Percentiles rank a stretch among this genome's conserved stretches.
phyloP scores from a whole-genome alignment of 140 eudicot genomes.

The Ambrosia hybrid region DNA sequence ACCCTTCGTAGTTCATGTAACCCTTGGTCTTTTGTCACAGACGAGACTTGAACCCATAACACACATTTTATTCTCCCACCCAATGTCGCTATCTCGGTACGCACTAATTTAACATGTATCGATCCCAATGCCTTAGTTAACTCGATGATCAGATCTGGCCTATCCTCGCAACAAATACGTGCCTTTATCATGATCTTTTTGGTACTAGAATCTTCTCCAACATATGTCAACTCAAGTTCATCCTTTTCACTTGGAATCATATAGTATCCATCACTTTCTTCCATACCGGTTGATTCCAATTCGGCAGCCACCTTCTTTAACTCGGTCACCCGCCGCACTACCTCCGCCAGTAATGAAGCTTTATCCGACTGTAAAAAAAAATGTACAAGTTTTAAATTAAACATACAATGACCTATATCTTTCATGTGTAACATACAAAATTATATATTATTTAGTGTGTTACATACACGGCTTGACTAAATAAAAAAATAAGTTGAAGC shows the following conservation, averaged over 20 bases:
- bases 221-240: slow-evolving; percentile 46
- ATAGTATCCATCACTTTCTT: slow-evolving; percentile 27
- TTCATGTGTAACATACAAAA: not conserved
- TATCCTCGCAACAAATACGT: slow-evolving; percentile 68
- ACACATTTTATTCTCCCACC: slow-evolving; percentile 81
- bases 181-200: slow-evolving; percentile 49
- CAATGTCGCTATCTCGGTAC: slow-evolving; percentile 74
- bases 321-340: slow-evolving; percentile 71
- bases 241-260: slow-evolving; percentile 73
- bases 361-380: slow-evolving; percentile 65
- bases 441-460: too few relatives aligned
- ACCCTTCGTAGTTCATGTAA: slow-evolving; percentile 44
- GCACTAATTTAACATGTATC: slow-evolving; percentile 47
- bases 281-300: slow-evolving; percentile 18
- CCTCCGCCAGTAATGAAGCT: slow-evolving; percentile 85
- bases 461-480: too few relatives aligned
- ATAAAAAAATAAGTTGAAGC: too few relatives aligned
- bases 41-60: slow-evolving; percentile 55
- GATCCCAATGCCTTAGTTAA: slow-evolving; percentile 55
- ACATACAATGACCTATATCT: not conserved
- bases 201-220: slow-evolving; percentile 36
- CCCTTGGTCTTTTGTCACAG: slow-evolving; percentile 41
- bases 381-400: not conserved
- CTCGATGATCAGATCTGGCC: slow-evolving; percentile 65
- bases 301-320: slow-evolving; percentile 56